Conservation (phyloP, 179 eudicot species). For the Corrigiola litoralis region DNA sequence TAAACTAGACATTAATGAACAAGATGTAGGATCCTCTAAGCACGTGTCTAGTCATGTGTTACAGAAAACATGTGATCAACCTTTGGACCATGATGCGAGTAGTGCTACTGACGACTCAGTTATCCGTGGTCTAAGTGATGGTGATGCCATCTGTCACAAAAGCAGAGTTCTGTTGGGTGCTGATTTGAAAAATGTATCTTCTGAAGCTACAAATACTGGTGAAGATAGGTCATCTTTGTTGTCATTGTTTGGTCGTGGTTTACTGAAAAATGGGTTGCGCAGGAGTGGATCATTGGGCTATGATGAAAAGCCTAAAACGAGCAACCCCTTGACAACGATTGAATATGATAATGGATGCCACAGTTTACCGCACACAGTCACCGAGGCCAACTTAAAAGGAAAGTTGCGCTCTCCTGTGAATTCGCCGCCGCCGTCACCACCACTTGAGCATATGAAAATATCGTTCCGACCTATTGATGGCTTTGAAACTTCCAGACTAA, state of each 20-base stretch:
- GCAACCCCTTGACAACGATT: constrained; percentile 23
- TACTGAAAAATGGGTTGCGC: constrained; percentile 51
- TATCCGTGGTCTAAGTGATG: constrained; percentile 14
- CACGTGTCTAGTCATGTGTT: constrained; percentile 32
- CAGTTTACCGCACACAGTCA: constrained; percentile 17
- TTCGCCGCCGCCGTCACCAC: constrained; percentile 83
- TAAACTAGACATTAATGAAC: constrained; percentile 16
- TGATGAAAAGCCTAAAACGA: constrained; percentile 28
- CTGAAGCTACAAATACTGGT: constrained; percentile 24
- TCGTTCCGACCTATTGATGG: constrained; percentile 74
- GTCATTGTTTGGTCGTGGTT: constrained; percentile 46
- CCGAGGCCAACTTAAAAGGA: constrained; percentile 33
- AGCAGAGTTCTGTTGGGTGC: constrained; percentile 15
- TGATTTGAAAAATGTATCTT: constrained; percentile 24
- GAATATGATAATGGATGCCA: constrained; percentile 19
- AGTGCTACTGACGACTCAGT: constrained; percentile 11
- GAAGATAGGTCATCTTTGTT: constrained; percentile 46
- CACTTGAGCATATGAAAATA: constrained; percentile 89
- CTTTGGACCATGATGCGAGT: constrained; percentile 20
- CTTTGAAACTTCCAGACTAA: constrained; percentile 55
- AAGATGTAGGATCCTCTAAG: constrained; percentile 26
- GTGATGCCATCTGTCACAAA: constrained; percentile 17
- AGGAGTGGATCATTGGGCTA: constrained; percentile 39
- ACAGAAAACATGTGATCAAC: constrained; percentile 21
- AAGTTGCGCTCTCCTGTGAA: constrained; percentile 33